Conservation (phyloP, 2,329 filamentous ascomycete species). For the Trichoderma sp. region DNA sequence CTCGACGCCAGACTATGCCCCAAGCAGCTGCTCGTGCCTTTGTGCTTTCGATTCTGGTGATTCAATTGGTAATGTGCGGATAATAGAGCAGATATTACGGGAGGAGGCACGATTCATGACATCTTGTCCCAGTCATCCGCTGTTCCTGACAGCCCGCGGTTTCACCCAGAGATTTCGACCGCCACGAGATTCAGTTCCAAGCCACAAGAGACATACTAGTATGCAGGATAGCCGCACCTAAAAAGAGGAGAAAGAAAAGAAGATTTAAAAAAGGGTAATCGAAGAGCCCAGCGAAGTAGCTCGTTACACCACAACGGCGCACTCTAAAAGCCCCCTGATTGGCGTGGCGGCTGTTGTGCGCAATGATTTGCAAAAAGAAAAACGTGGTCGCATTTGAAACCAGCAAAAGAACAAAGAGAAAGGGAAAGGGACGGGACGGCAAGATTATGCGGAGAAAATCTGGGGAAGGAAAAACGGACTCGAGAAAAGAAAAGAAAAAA, state of each 20-base stretch:
- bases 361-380: neutral
- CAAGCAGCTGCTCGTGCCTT: no score
- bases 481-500: neutral
- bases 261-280: neutral
- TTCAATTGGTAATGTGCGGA: neutral
- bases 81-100: neutral
- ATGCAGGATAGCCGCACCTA: no score
- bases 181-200: neutral
- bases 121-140: neutral
- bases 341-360: neutral
- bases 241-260: neutral
- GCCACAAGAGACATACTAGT: neutral
- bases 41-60: no score
- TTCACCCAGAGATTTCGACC: constrained; percentile 1
- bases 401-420: neutral
- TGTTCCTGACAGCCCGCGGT: neutral
- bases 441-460: constrained; percentile 26
- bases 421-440: constrained; percentile 3
- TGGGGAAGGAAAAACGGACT: constrained; percentile 11
- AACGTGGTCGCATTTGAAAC: constrained; percentile 7
- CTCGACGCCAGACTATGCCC: no score
- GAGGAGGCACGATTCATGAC: constrained; percentile 1
- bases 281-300: neutral
- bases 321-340: neutral
- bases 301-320: neutral